Base-by-base conservation (phyloP, 1,139 yeast species). In the Pichia sp. region DNA sequence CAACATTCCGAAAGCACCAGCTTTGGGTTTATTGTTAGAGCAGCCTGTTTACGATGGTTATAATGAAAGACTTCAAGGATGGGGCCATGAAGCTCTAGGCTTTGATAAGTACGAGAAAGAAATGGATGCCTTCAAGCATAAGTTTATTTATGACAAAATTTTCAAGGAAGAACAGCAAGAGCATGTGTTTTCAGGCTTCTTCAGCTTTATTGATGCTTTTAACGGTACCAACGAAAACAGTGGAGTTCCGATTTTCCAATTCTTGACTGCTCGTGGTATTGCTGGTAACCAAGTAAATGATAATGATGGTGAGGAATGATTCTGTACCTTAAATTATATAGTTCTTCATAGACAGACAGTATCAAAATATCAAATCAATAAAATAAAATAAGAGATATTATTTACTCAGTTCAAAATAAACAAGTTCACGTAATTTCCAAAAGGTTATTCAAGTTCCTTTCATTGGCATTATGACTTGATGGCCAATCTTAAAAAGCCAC, bases 1-100 rank as follows among this genome's bases (percentile, higher is more conserved):
- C 58, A 91, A 91, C 67, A 88, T 93, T 61, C 99, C 99, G 52
- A 95, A 93, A 72, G 99, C 98, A 0, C 99, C 99, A 6, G 96
- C 98, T 41, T 76, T 93, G 60, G 99, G 99, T 0, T 76, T 93
- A 57, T 73, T 95, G 52, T 77, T 93, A 57, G 99, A 95, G 67
- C 83, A 87, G 56, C 99, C 99, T 0, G 96, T 92, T 12, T 93
- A 89, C 70, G 95, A 87, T 54, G 86, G 89, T 7, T 90, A 87
- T 70, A 93, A 93, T 70, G 75, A 77, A 29, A 81, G 83, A 64
- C 76, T 93, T 61, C 79, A 79, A 56, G 83, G 84, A 58, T 81
- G 85, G 65, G 97, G 96, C n/a, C 88, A 89, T 67, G 87, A 86
- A 46, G 81, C 80, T 16, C 77, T 93, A 54, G 84, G 82, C 49